A percentile compares a stretch with the other conserved stretches of the same genome.
Conservation (phyloP, 495 filamentous ascomycete species). For the Lindgomyces ingoldianus region DNA sequence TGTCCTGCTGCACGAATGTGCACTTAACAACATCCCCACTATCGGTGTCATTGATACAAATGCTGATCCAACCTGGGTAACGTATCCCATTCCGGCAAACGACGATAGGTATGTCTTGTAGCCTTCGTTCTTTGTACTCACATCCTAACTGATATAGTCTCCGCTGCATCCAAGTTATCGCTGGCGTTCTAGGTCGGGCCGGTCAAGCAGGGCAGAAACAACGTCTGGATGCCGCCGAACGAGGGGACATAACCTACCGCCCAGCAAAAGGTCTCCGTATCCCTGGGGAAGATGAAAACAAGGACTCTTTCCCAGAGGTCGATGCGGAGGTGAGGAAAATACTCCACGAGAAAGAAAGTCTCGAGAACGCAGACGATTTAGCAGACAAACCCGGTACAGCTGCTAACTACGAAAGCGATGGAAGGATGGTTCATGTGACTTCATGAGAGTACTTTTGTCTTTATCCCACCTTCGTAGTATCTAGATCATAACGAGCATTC, state of each 20-base stretch:
- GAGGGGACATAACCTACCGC: conserved; percentile 60
- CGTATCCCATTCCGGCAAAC: conserved; percentile 95
- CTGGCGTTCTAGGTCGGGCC: conserved; percentile 79
- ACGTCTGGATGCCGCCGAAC: conserved; percentile 61
- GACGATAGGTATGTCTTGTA: conserved; percentile 71
- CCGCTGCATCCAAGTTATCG: conserved; percentile 76
- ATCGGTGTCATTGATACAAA: conserved; percentile 95
- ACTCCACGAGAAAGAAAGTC: not conserved
- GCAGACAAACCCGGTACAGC: conserved; percentile 15
- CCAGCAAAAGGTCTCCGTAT: conserved; percentile 45
- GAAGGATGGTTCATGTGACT: not conserved
- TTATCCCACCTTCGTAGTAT: too few species aligned
- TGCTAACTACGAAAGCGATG: conserved; percentile 7
- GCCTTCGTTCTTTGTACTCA: not conserved
- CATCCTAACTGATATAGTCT: conserved; percentile 55
- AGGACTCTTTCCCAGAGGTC: not conserved
- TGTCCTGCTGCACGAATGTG: conserved; percentile 86
- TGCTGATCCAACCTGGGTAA: conserved; percentile 88
- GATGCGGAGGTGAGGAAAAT: conserved; percentile 1
- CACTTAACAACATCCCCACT: conserved; percentile 82
- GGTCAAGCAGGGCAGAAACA: conserved; percentile 72
- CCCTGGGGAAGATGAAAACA: conserved; percentile 18
- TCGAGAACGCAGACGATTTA: conserved; percentile 12
- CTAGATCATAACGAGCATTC: too few species aligned
- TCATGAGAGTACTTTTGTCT: too few species aligned